Percentiles rank a stretch among this genome's conserved stretches.
Conservation (phyloP, 371 early-diverging fungal genomes). For the Mortierella sp. region DNA sequence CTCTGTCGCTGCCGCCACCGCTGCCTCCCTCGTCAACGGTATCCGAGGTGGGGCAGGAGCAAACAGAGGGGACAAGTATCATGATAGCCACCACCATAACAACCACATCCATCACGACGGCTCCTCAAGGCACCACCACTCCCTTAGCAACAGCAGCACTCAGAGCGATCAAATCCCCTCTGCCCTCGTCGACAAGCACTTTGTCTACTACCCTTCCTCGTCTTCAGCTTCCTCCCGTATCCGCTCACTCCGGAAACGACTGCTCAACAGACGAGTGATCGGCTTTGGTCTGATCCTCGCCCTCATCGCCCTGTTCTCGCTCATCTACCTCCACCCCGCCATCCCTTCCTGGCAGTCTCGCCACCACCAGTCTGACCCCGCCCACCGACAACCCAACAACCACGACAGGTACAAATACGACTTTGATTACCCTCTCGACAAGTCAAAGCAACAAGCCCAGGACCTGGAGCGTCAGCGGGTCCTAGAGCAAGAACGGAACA, state of each 20-base stretch:
- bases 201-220: conserved; percentile 42
- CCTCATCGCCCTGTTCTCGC: conserved; percentile 40
- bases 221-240: conserved; percentile 31
- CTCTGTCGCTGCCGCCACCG: conserved; percentile 41
- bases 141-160: conserved; percentile 48
- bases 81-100: conserved; percentile 12
- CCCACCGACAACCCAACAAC: conserved; percentile 29
- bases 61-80: neutral
- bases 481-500: conserved; percentile 12
- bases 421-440: conserved; percentile 51
- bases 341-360: conserved; percentile 32
- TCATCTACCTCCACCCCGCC: conserved; percentile 44
- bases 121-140: conserved; percentile 34
- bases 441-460: conserved; percentile 38
- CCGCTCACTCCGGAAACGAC: conserved; percentile 39
- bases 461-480: conserved; percentile 47
- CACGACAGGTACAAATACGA: conserved; percentile 53
- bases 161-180: conserved; percentile 51
- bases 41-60: conserved; percentile 18
- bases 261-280: conserved; percentile 28
- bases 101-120: conserved; percentile 7
- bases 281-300: conserved; percentile 26
- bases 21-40: conserved; percentile 46
- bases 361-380: conserved; percentile 18
- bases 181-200: conserved; percentile 56